Evolutionary conservation across 192 early-diverging fungal species (phyloP), one percentile per base, ranked within the genome.

Genomic region (Pilobolus umbonatus): DNA sequence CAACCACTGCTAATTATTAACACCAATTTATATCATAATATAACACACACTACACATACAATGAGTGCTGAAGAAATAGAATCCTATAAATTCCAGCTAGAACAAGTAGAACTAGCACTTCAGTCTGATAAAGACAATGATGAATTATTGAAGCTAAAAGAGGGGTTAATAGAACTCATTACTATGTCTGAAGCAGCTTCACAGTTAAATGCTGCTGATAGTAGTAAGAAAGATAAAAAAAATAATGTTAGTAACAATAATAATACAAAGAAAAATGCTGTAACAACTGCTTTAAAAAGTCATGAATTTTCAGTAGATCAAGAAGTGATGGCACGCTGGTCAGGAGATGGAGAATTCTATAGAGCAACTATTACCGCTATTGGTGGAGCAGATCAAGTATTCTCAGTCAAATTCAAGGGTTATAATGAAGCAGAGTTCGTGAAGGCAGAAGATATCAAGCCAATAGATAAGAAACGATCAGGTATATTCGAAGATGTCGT

Each of bases 71-170:
- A 77, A 40, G 85, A 88, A 46, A 61, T 83, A 30, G 73, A 70
- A 42, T 58, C 57, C 9, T 87, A 86, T 61, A 80, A 73, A 44
- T 84, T 87, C 60, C 82, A 87, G 59, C 68, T 91, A 48, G 79
- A 79, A 21, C 84, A 87, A 64, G 83, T 93, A 48, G 81, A 90
- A 30, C 72, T 82, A 60, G 85, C 87, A 5, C 73, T 93, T 26
- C 48, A 52, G 49, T 78, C 71, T 50, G 85, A 89, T 68, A 86
- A 88, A 9, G 69, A 70, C 26, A 88, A 90, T 74, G 58, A 63
- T 45, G 88, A 89, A 57, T 75, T 91, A 38, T 55, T 71, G 48
- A 86, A 82, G 57, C 77, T 89, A 42, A 75, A 77, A 49, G 62
- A 55, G 47, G 85, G 89, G 70, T 67, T 92, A 46, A 74, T 61